Evolutionary conservation across 2,329 filamentous ascomycete species (phyloP).

Genomic region (Colletotrichum sublineola): DNA sequence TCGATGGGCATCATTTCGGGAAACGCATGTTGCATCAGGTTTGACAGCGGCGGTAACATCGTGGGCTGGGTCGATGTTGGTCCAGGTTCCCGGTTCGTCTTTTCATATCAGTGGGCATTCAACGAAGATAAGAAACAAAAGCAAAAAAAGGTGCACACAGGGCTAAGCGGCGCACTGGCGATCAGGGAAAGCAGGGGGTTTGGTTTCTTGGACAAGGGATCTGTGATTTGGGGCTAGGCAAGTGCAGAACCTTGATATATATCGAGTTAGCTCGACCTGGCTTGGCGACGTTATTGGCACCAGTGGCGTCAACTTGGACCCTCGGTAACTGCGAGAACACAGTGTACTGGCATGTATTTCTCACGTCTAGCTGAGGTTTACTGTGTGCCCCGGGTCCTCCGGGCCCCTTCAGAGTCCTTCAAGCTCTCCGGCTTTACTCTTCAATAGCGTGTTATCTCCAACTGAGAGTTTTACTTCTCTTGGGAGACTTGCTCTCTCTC

Average conservation of each 20-base stretch:
- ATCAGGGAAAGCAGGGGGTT: not conserved
- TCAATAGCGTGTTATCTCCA: no score
- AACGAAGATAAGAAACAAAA: not conserved
- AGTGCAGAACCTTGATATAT: not conserved
- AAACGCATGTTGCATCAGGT: constrained; percentile 8
- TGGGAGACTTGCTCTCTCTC: no score
- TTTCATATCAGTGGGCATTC: not conserved
- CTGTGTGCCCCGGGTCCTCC: not conserved
- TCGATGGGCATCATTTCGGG: constrained; percentile 3
- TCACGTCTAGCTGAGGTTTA: not conserved
- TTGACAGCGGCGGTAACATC: not conserved
- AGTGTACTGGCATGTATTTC: not conserved
- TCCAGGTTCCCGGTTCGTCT: not conserved
- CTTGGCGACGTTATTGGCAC: not conserved
- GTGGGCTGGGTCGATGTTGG: constrained; percentile 11
- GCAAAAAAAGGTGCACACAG: not conserved
- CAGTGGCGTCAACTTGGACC: constrained; percentile 21
- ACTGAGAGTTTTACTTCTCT: not conserved
- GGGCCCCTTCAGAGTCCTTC: no score
- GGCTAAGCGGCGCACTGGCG: constrained; percentile 1
- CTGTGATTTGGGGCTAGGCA: constrained; percentile 1
- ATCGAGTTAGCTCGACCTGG: not conserved
- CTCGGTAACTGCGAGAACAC: not conserved
- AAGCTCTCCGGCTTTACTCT: no score
- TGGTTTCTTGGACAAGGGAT: constrained; percentile 19